Conservation (phyloP, 495 filamentous ascomycete genomes). For the Rostrohypoxylon terebratum region DNA sequence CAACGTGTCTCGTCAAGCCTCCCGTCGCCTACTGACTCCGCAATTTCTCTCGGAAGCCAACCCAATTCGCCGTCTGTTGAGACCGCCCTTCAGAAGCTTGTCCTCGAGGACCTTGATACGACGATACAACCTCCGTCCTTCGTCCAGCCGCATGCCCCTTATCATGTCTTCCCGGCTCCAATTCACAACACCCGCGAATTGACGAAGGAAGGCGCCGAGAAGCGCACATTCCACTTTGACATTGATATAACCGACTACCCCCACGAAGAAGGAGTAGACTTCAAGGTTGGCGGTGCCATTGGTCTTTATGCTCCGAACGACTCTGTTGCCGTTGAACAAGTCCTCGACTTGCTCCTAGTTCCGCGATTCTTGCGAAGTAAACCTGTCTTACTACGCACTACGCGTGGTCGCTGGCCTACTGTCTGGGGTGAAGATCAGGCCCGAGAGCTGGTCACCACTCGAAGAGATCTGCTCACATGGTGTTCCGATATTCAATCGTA, state of each 20-base stretch:
- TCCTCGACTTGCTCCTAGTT: conserved; percentile 82
- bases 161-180: conserved; percentile 87
- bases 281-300: conserved; percentile 96
- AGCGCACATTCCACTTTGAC: conserved; percentile 96
- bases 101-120: conserved; percentile 57
- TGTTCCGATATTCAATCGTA: conserved; percentile 94
- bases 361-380: conserved; percentile 83
- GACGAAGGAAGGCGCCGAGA: conserved; percentile 91
- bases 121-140: conserved; percentile 81
- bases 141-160: conserved; percentile 94
- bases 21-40: conserved; percentile 51
- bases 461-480: conserved; percentile 92
- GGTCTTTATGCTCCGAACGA: conserved; percentile 92
- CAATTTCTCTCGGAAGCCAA: conserved; percentile 47
- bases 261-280: conserved; percentile 85
- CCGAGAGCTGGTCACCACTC: conserved; percentile 84
- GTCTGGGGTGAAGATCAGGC: conserved; percentile 96
- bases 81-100: conserved; percentile 46
- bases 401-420: conserved; percentile 90
- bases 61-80: conserved; percentile 19
- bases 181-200: conserved; percentile 85
- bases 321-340: conserved; percentile 78
- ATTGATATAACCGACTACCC: conserved; percentile 97
- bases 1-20: conserved; percentile 47
- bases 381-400: conserved; percentile 80